Conservation (phyloP, 305 asterid species). For the Euphrasia arctica region DNA sequence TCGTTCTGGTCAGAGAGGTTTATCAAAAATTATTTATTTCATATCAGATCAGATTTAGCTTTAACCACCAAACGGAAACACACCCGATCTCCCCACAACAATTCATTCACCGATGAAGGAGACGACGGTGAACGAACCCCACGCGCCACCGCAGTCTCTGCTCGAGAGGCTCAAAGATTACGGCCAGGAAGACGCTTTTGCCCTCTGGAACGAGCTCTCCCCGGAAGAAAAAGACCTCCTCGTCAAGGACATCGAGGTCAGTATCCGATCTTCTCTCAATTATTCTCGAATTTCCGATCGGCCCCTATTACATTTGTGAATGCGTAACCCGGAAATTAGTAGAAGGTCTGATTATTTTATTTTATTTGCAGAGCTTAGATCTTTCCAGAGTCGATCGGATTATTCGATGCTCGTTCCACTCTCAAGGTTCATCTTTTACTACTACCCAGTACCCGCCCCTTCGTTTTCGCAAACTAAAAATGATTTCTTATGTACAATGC, state of each 20-base stretch:
- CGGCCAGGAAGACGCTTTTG: constrained; percentile 90
- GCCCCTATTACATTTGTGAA: neutral
- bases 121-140: constrained; percentile 33
- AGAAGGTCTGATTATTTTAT: neutral
- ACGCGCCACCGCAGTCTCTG: constrained; percentile 54
- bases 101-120: constrained; percentile 40
- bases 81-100: neutral
- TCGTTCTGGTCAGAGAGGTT: neutral
- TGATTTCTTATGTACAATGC: constrained; percentile 6
- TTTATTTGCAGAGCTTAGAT: constrained; percentile 68
- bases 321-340: neutral
- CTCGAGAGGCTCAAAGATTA: constrained; percentile 96
- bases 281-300: neutral
- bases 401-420: constrained; percentile 77
- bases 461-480: constrained; percentile 16
- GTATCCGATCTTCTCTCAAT: neutral
- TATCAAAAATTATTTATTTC: neutral
- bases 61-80: constrained; percentile 48
- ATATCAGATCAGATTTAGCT: constrained; percentile 29
- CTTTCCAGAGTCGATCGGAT: constrained; percentile 92
- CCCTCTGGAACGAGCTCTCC: constrained; percentile 91
- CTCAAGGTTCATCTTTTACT: constrained; percentile 58
- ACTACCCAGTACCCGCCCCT: constrained; percentile 9
- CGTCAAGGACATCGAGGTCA: constrained; percentile 84
- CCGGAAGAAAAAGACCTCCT: constrained; percentile 64